Conservation (phyloP, 495 filamentous ascomycete genomes). For the Platismatia glauca region DNA sequence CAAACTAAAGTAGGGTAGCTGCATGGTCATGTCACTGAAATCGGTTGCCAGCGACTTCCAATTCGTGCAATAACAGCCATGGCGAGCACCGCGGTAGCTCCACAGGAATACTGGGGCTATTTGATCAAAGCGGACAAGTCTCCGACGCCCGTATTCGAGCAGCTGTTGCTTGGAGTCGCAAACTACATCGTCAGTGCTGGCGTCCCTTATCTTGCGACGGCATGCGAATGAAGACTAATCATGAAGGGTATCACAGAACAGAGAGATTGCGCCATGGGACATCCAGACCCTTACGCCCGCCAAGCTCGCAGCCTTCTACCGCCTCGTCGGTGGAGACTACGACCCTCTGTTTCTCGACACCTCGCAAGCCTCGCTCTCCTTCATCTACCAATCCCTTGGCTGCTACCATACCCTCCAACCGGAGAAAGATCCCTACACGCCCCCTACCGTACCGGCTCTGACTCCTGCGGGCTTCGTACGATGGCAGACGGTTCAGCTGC, state of each 20-base stretch:
- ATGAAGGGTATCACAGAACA: constrained; percentile 36
- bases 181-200: constrained; percentile 63
- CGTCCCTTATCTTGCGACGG: constrained; percentile 4
- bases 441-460: constrained; percentile 72
- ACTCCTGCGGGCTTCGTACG: constrained; percentile 76
- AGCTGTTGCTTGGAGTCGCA: constrained; percentile 69
- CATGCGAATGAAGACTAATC: constrained; percentile 5
- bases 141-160: constrained; percentile 65
- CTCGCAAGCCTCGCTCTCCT: constrained; percentile 65
- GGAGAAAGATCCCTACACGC: constrained; percentile 57
- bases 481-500: constrained; percentile 89
- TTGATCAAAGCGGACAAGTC: constrained; percentile 73
- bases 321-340: constrained; percentile 78
- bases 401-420: constrained; percentile 75
- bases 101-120: constrained; percentile 62
- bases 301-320: constrained; percentile 85
- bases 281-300: constrained; percentile 60
- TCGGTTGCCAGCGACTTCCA: neutral
- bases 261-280: constrained; percentile 56
- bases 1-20: neutral
- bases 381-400: constrained; percentile 84
- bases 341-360: constrained; percentile 78
- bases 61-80: constrained; percentile 4
- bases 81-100: constrained; percentile 10
- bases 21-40: constrained; percentile 8